Percentiles rank a stretch among this genome's conserved stretches.
Conservation (phyloP, 495 filamentous ascomycete species). For the Elasticomyces elasticus region DNA sequence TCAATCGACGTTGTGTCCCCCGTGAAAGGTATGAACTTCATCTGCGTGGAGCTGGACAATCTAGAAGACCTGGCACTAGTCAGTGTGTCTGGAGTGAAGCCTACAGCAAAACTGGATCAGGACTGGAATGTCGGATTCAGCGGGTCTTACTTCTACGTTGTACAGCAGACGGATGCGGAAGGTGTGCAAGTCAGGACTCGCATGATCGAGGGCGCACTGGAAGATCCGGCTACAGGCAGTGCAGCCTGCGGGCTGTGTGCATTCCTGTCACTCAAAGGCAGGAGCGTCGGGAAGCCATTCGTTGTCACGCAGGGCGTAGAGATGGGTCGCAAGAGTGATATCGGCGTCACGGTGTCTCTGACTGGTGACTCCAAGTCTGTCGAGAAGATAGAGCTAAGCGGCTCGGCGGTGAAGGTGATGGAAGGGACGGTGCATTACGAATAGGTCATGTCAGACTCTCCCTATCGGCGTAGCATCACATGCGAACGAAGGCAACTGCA, state of each 20-base stretch:
- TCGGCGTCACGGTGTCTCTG: conserved; percentile 37
- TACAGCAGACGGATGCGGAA: conserved; percentile 23
- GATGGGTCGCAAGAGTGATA: conserved; percentile 62
- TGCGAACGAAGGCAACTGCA: not conserved
- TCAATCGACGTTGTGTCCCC: conserved; percentile 41
- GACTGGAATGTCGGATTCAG: conserved; percentile 48
- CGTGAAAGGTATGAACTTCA: conserved; percentile 60
- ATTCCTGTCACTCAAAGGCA: conserved; percentile 44
- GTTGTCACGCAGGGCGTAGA: conserved; percentile 64
- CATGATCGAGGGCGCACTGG: conserved; percentile 46
- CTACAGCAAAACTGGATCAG: conserved; percentile 38
- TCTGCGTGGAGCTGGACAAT: conserved; percentile 43
- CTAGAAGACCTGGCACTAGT: conserved; percentile 35
- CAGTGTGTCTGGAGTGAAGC: conserved; percentile 12
- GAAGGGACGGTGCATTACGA: conserved; percentile 21
- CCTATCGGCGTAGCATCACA: not conserved
- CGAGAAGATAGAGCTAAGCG: conserved; percentile 25
- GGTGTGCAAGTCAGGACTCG: conserved; percentile 36
- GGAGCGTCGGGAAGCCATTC: conserved; percentile 34
- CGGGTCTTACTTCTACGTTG: conserved; percentile 47
- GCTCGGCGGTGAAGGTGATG: conserved; percentile 32
- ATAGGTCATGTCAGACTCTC: not conserved
- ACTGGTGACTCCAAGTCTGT: conserved; percentile 24
- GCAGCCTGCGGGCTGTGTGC: conserved; percentile 47
- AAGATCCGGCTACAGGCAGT: conserved; percentile 63